Evolutionary conservation across 768 basidiomycete genomes (phyloP).

Genomic region (Leccinellum rugosiceps): DNA sequence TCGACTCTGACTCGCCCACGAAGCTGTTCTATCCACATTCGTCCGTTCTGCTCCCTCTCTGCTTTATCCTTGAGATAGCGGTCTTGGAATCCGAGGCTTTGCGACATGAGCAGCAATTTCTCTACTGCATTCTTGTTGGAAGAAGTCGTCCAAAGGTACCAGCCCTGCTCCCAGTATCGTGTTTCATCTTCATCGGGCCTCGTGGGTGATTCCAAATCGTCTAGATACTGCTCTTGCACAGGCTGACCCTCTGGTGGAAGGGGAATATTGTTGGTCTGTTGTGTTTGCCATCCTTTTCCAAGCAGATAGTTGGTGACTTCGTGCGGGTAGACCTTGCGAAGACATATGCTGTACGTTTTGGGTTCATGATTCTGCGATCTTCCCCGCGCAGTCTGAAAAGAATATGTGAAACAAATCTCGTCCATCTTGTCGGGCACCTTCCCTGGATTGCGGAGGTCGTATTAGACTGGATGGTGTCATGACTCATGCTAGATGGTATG

Average conservation of each 20-base stretch:
- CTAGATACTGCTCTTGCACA: constrained; percentile 22
- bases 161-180: constrained; percentile 69
- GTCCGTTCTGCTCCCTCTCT: constrained; percentile 51
- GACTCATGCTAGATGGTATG: neutral
- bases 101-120: constrained; percentile 57
- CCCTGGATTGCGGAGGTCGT: constrained; percentile 32
- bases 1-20: constrained; percentile 23
- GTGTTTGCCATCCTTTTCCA: constrained; percentile 34
- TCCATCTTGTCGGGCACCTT: constrained; percentile 57
- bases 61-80: constrained; percentile 29
- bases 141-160: constrained; percentile 68
- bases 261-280: constrained; percentile 53
- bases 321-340: constrained; percentile 65
- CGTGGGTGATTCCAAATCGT: constrained; percentile 13
- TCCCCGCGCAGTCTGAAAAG: constrained; percentile 54
- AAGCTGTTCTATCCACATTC: constrained; percentile 31
- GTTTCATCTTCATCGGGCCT: constrained; percentile 35
- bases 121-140: constrained; percentile 51
- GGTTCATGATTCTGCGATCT: constrained; percentile 50
- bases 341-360: constrained; percentile 55
- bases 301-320: constrained; percentile 55
- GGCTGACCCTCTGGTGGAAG: constrained; percentile 66
- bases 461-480: neutral
- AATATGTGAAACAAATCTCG: constrained; percentile 64
- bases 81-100: constrained; percentile 49